Evolutionary conservation across 2,329 filamentous ascomycete species (phyloP).

Genomic region (Dryadomyces quercivorus): DNA sequence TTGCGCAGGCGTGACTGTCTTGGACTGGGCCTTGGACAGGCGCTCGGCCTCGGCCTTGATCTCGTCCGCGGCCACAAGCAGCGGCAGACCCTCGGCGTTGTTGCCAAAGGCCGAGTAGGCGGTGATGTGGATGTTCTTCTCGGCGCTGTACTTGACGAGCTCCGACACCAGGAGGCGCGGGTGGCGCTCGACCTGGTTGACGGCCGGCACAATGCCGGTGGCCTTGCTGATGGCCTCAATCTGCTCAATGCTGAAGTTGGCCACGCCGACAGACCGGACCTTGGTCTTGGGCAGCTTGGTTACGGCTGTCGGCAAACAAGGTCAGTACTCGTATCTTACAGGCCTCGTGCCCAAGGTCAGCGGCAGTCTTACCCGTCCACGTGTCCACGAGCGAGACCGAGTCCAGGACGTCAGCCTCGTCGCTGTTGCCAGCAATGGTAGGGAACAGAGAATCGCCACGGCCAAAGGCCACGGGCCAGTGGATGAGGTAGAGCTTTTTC

Average conservation of each 20-base stretch:
- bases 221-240: conserved; percentile 43
- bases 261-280: conserved; percentile 44
- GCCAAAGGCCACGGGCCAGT: conserved; percentile 44
- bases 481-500: conserved; percentile 43
- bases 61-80: conserved; percentile 44
- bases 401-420: conserved; percentile 25
- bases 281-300: conserved; percentile 20
- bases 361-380: conserved; percentile 23
- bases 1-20: conserved; percentile 6
- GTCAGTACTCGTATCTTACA: too few species aligned
- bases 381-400: conserved; percentile 19
- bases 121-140: conserved; percentile 54
- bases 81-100: conserved; percentile 30
- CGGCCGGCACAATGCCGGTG: conserved; percentile 45
- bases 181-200: conserved; percentile 60
- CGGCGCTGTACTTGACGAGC: conserved; percentile 46
- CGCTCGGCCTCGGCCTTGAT: conserved; percentile 42
- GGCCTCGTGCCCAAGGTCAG: too few species aligned
- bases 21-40: conserved; percentile 10
- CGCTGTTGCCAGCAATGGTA: background rate
- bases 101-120: conserved; percentile 48
- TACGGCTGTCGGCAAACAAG: conserved; percentile 31
- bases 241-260: conserved; percentile 46
- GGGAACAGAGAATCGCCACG: conserved; percentile 1
- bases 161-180: conserved; percentile 48